Base-by-base conservation (phyloP, 2,329 filamentous ascomycete genomes). In the Colletotrichum eremochloae region DNA sequence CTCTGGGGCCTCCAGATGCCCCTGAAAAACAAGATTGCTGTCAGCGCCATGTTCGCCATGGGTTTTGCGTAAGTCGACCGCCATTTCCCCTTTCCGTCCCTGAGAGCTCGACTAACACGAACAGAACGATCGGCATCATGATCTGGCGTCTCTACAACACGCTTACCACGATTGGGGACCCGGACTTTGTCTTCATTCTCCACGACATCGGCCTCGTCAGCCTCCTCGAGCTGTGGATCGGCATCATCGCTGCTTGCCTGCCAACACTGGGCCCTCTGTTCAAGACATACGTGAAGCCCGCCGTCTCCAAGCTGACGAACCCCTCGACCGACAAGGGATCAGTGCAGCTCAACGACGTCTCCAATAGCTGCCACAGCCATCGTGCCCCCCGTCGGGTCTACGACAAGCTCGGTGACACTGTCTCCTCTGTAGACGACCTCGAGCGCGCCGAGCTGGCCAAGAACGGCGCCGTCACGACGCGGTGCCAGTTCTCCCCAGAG, bases 1-100 rank as follows among this genome's bases (percentile, higher is more conserved):
- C 80, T 85, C 1, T 85, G 83, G 83, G 79, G 80, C 15, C 76
- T 85, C 24, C 80, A 83, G 63, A 82, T 86, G 80, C 79, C 79
- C 1, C 67, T 75, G 36, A 79, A 80, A 14, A 83, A 82, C 52
- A 82, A 81, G 72, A 52, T 80, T 15, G 78, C 73, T 2, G 76
- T 82, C 60, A 79, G 72, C 33, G 68, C 75, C 46, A 79, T 82
- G 74, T 79, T 82, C 44, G 76, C 79, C 31, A 76, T 81, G 55
- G 80, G 81, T 12, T 67, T 79, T 60, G 56, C 79, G 78, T 80
- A 69, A 74, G 78, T 78, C 29, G 1, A 29, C 20, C n/a, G 9
- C 53, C n/a, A 24, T 3, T 0, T 15, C 18, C 2, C 7, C 2
- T 5, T 15, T 7, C 2, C 24, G 4, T 7, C 14, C 40, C 44